Evolutionary conservation across 495 filamentous ascomycete species (phyloP).

Genomic region (Podospora conica): DNA sequence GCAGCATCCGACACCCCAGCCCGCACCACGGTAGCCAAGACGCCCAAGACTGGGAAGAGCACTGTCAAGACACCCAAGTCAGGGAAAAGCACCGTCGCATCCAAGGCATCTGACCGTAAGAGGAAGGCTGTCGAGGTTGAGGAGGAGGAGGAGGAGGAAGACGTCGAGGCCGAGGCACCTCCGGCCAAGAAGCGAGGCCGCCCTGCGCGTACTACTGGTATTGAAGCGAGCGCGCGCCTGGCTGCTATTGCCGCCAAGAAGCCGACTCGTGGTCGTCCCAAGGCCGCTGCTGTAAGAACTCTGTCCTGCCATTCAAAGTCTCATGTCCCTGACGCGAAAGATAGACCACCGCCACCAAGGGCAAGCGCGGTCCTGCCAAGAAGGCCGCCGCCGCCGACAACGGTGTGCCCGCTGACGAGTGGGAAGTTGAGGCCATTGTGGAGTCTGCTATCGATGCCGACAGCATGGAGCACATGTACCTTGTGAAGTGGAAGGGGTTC

Average conservation of each 20-base stretch:
- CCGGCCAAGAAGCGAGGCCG: slow-evolving; percentile 20
- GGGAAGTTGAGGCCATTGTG: slow-evolving; percentile 35
- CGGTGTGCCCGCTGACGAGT: slow-evolving; percentile 21
- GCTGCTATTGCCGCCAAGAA: slow-evolving; percentile 23
- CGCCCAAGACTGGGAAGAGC: slow-evolving; percentile 19
- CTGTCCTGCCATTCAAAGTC: slow-evolving; percentile 8
- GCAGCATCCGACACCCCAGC: slow-evolving; percentile 10
- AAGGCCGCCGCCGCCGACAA: slow-evolving; percentile 12
- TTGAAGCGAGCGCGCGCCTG: slow-evolving; percentile 22
- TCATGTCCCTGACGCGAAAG: not conserved
- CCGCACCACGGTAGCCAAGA: slow-evolving; percentile 9
- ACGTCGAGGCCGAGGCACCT: not conserved
- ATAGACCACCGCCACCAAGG: slow-evolving; percentile 3
- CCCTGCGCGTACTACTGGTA: slow-evolving; percentile 13
- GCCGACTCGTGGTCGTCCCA: slow-evolving; percentile 18
- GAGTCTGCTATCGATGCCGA: slow-evolving; percentile 26
- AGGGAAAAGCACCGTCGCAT: slow-evolving; percentile 1
- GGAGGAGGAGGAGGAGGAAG: slow-evolving; percentile 1
- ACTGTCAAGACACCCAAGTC: not conserved
- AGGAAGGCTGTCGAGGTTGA: slow-evolving; percentile 2
- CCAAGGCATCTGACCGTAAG: slow-evolving; percentile 23
- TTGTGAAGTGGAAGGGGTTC: slow-evolving; percentile 41
- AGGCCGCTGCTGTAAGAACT: not conserved
- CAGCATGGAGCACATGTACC: slow-evolving; percentile 30
- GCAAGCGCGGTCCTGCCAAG: slow-evolving; percentile 16